Evolutionary conservation across 2,329 filamentous ascomycete genomes (phyloP), one percentile per base, ranked within the genome.

Genomic region (Diaporthe humulicola): DNA sequence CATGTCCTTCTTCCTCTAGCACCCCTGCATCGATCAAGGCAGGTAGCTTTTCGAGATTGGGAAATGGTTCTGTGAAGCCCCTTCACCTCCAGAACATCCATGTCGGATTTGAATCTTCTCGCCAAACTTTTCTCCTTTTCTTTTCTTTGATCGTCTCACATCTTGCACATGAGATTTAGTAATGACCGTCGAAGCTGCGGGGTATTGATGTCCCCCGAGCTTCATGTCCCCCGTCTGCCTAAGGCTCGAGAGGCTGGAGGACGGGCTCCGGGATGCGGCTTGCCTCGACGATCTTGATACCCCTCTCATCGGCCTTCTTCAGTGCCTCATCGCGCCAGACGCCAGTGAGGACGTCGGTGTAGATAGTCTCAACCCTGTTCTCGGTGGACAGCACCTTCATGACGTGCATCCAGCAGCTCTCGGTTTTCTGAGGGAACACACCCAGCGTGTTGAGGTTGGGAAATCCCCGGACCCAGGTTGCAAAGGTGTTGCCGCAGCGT

Each of bases 301-400:
- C 71, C 45, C 45, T 52, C 30, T 42, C 14, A 19, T 25, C 14
- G 1, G 75, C 75, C 30, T 14, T 17, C 25, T n/a, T 17, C 15
- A 75, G 30, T 14, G 71, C 33, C n/a, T 48, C 9, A 7, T 76
- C 75, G 1, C 71, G 67, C 8, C 40, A 4, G 0, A 58, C 40
- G 5, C 75, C 75, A 6, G 9, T 6, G 7, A 76, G 74, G 19
- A 22, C 28, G 4, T 73, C 30, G 2, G 75, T 76, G 48, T 76
- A 75, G 67, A 76, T 76, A 2, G 64, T 73, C 30, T 74, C 33
- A 48, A 76, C 70, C 15, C 40, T 38, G 54, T 19, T 58, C n/a
- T 64, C 45, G 52, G 33, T 19, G 0, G 7, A 3, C 48, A 75
- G 50, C n/a, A 75, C 15, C 38, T 45, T 56, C 10, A 60, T 25